phyloP scores from a whole-genome alignment of 164 flowering plant genomes.

The Magnolia sinica region DNA sequence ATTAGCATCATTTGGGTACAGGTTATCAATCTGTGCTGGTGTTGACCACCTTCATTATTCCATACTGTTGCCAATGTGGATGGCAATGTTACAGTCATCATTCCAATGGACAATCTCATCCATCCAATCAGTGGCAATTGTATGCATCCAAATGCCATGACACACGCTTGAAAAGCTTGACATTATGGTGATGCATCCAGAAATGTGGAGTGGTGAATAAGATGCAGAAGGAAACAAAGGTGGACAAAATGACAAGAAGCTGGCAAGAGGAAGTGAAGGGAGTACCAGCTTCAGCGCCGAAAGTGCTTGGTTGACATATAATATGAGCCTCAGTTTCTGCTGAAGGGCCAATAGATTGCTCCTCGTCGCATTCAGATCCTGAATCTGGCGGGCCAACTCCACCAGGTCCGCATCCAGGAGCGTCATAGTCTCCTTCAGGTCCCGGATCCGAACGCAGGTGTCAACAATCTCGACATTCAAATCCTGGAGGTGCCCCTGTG shows the following conservation, averaged over 20 bases:
- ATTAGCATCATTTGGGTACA: no score
- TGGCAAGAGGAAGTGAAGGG: background rate
- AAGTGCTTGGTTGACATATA: conserved; percentile 84
- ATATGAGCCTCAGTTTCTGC: conserved; percentile 69
- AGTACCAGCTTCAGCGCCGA: conserved; percentile 83
- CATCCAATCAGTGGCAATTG: background rate
- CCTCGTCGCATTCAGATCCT: conserved; percentile 62
- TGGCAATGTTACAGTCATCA: background rate
- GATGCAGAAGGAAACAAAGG: background rate
- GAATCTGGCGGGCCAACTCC: conserved; percentile 71
- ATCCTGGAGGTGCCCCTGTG: conserved; percentile 89
- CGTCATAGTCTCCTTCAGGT: conserved; percentile 73
- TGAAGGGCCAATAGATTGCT: conserved; percentile 61
- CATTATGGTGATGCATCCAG: background rate
- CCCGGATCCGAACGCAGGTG: conserved; percentile 74
- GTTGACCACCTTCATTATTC: background rate
- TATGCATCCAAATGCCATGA: background rate
- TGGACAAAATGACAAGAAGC: background rate
- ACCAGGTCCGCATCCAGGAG: conserved; percentile 79
- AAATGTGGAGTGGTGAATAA: background rate
- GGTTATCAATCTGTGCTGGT: no score
- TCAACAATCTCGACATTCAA: conserved; percentile 74
- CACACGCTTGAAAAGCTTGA: background rate
- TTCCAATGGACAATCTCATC: background rate
- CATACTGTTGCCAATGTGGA: background rate